These are phyloP conservation scores for Tulasnella sp. DNA, from an alignment of 768 basidiomycete genomes.

Conservation along the genomic window DNA sequence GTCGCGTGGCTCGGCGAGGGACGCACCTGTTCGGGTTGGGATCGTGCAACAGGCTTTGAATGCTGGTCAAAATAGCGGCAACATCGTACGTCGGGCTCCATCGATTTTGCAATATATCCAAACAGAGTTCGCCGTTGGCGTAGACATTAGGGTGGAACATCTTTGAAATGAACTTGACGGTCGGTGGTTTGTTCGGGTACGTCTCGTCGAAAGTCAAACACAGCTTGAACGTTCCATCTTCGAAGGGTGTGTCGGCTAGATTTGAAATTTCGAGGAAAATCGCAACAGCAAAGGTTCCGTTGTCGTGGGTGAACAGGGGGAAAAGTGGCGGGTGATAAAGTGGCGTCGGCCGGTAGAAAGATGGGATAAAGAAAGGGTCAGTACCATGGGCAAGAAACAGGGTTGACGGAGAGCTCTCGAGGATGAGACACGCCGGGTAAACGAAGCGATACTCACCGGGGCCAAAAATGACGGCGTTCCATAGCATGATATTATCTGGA, in stretches of 20 bases:
- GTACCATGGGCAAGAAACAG: not conserved
- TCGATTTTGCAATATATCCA: constrained; percentile 97
- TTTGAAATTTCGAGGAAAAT: not conserved
- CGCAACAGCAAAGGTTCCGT: not conserved
- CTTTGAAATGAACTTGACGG: constrained; percentile 91
- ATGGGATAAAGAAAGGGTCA: constrained; percentile 11
- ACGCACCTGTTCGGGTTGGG: constrained; percentile 82
- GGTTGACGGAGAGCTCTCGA: constrained; percentile 4
- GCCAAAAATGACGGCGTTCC: constrained; percentile 99
- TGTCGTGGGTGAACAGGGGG: not conserved
- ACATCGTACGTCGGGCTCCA: constrained; percentile 99
- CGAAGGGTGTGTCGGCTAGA: constrained; percentile 94
- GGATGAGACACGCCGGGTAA: not conserved
- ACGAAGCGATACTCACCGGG: constrained; percentile 54
- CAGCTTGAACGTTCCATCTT: constrained; percentile 98
- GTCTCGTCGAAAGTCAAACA: constrained; percentile 94
- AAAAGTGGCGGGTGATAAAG: not conserved
- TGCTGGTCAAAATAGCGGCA: constrained; percentile 93
- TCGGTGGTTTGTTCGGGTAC: constrained; percentile 97
- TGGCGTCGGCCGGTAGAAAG: constrained; percentile 1
- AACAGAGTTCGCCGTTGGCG: constrained; percentile 94
- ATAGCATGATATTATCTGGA: constrained; percentile 98
- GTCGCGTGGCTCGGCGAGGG: not conserved
- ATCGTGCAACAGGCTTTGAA: constrained; percentile 93
- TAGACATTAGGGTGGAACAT: constrained; percentile 99